phyloP scores from a whole-genome alignment of 2,329 filamentous ascomycete species.

The Phialophora macrospora region DNA sequence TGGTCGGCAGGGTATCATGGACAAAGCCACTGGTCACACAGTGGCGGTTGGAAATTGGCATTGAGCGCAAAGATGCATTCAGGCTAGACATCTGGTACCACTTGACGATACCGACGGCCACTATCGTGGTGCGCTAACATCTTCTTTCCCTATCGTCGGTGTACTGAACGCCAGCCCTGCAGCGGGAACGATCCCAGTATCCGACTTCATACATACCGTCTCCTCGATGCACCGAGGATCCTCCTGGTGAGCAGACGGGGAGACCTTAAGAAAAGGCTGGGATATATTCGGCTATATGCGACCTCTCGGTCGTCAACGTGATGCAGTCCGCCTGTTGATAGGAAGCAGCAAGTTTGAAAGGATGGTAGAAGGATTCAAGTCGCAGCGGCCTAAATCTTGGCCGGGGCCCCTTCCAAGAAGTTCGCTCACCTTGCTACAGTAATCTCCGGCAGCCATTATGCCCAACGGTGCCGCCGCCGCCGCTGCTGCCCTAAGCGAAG shows the following conservation, averaged over 20 bases:
- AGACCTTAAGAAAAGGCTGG: not conserved
- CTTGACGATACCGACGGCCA: not conserved
- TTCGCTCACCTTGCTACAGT: not conserved
- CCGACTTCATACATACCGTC: not conserved
- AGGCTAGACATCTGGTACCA: not conserved
- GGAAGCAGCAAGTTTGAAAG: not conserved
- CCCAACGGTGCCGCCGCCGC: too few species aligned
- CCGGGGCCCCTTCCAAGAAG: not conserved
- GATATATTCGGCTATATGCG: not conserved
- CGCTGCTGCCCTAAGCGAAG: not conserved
- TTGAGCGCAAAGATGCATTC: not conserved
- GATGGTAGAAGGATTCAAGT: not conserved
- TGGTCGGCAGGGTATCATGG: slow-evolving; percentile 32
- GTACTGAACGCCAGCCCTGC: not conserved
- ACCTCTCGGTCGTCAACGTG: not conserved
- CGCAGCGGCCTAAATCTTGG: not conserved
- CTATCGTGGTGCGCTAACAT: not conserved
- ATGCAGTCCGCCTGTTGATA: not conserved
- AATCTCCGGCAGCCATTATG: not conserved
- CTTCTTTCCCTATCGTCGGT: not conserved
- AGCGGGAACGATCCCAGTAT: not conserved
- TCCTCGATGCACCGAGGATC: too few species aligned
- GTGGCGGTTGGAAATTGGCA: not conserved
- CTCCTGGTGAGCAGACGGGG: not conserved
- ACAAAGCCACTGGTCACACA: slow-evolving; percentile 20